Evolutionary conservation across 2,329 filamentous ascomycete species (phyloP).

Genomic region (Exophiala viscosa): DNA sequence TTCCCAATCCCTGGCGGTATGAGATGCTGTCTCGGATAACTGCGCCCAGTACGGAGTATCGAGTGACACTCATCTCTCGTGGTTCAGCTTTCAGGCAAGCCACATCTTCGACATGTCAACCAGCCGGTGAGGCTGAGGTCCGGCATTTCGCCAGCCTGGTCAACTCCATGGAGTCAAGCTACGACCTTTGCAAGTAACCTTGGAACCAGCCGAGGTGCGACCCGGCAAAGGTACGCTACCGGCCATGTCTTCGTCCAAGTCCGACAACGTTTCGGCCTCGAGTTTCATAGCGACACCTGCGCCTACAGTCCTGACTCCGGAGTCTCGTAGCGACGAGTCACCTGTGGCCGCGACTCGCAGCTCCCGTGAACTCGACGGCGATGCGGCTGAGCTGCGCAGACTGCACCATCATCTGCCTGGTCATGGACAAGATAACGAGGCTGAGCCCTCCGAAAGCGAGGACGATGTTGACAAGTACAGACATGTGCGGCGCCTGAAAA

Average conservation of each 20-base stretch:
- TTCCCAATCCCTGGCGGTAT: too few relatives aligned
- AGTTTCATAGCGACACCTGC: conserved; percentile 4
- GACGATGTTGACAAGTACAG: conserved; percentile 7
- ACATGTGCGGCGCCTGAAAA: conserved; percentile 4
- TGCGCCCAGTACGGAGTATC: too few relatives aligned
- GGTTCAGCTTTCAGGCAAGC: too few relatives aligned
- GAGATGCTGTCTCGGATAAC: too few relatives aligned
- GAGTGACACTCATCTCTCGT: too few relatives aligned
- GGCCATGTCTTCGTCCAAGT: conserved; percentile 8
- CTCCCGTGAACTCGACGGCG: conserved; percentile 5
- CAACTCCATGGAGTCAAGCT: neutral
- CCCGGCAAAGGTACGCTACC: neutral
- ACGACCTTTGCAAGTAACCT: neutral
- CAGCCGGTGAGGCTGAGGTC: too few relatives aligned
- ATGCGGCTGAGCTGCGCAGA: conserved; percentile 14
- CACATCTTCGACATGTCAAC: too few relatives aligned
- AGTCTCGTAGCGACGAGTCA: conserved; percentile 9
- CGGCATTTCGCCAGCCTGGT: neutral
- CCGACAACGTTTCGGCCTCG: conserved; percentile 1
- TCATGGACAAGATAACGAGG: neutral
- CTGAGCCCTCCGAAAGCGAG: neutral
- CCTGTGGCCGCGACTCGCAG: conserved; percentile 4
- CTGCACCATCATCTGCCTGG: conserved; percentile 4
- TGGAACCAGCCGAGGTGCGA: neutral
- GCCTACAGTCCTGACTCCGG: conserved; percentile 3